Base-by-base conservation (phyloP, 805 yeast genomes). In the Alloascoidea africana region DNA sequence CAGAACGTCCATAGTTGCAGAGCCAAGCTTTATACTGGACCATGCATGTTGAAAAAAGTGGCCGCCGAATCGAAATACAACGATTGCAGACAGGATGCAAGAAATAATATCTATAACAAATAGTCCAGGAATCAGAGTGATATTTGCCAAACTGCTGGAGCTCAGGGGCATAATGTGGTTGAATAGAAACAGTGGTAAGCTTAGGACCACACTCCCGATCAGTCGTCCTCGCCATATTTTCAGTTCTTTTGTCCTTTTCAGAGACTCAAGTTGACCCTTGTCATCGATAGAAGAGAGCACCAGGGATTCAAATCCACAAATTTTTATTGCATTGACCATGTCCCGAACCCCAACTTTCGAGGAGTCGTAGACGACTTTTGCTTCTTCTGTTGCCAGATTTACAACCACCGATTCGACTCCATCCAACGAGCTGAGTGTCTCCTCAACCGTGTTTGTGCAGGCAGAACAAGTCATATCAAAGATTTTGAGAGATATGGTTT, bases 1-100 rank as follows among this genome's bases (percentile, higher is more conserved):
- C 42, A 91, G 63, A 2, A 89, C 81, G 56, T 91, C 98, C 98
- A 91, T 93, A 4, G 89, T 85, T 16, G 83, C 75, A 14, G 72
- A 60, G 4, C 76, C 68, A 49, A 82, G 86, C 38, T 63, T 63
- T 16, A 86, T 41, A 4, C 94, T 77, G 23, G 66, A 68, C 51
- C 57, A 65, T 4, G 91, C 71, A 39, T 83, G 77, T 36, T 55
- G 58, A 55, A 74, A 74, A 50, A 85, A 91, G 23, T 67, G 62
- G 4, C 59, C 47, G 0, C 94, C 96, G n/a, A 85, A 58, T 44
- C 62, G 55, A 45, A 77, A 70, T 50, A 80, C 82, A 36, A 84
- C 60, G 44, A 73, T 75, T 1, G 75, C 50, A 0, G 80, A 66
- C 3, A 82, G 51, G 0, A 63, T 49, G 8, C 81, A 59, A 51